These are phyloP conservation scores for Jackrogersella minutella DNA, from an alignment of 495 filamentous ascomycete genomes.

Conservation along the genomic window DNA sequence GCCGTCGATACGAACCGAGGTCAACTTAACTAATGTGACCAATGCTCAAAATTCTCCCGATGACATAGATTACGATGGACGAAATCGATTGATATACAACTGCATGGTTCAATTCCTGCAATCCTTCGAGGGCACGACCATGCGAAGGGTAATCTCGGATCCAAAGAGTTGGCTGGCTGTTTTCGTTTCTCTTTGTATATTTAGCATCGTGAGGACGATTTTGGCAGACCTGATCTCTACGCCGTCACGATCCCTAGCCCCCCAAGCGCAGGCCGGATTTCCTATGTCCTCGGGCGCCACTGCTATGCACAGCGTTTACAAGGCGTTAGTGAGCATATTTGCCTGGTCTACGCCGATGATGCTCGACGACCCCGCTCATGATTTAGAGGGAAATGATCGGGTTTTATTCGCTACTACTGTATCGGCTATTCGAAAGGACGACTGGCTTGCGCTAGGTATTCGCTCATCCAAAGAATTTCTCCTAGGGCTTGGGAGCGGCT, in stretches of 20 bases:
- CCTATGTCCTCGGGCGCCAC: slow-evolving; percentile 41
- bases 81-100: slow-evolving; percentile 55
- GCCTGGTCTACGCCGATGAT: slow-evolving; percentile 53
- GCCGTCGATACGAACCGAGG: slow-evolving; percentile 54
- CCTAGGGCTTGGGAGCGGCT: slow-evolving; percentile 54
- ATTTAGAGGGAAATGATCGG: slow-evolving; percentile 47
- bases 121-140: slow-evolving; percentile 53
- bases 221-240: slow-evolving; percentile 54
- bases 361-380: slow-evolving; percentile 48
- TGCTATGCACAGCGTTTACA: slow-evolving; percentile 58
- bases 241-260: slow-evolving; percentile 36
- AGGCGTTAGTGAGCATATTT: slow-evolving; percentile 55
- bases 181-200: slow-evolving; percentile 59
- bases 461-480: slow-evolving; percentile 54
- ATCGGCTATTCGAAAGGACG: slow-evolving; percentile 47
- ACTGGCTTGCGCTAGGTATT: slow-evolving; percentile 56
- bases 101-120: slow-evolving; percentile 59
- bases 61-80: slow-evolving; percentile 55
- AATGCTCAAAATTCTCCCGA: slow-evolving; percentile 48
- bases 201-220: slow-evolving; percentile 58
- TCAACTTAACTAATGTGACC: slow-evolving; percentile 48
- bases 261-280: slow-evolving; percentile 43
- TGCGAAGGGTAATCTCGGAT: slow-evolving; percentile 47
- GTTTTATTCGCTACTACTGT: slow-evolving; percentile 46
- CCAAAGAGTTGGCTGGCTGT: slow-evolving; percentile 56